phyloP scores from a whole-genome alignment of 1,284 basidiomycete genomes.

The Ceratobasidium sp. region DNA sequence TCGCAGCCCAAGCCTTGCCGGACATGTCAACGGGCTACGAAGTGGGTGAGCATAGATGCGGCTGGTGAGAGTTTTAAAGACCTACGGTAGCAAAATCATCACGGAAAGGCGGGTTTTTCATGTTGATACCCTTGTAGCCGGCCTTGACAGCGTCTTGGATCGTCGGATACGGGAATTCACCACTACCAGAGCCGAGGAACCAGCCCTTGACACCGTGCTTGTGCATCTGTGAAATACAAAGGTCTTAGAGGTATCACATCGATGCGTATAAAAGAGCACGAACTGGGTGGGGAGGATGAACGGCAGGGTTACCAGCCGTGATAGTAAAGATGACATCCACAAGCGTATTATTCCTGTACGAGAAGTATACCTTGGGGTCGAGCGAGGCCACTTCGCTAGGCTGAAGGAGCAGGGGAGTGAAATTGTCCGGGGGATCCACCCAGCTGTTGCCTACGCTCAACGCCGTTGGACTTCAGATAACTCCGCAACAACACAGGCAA shows the following conservation, averaged over 20 bases:
- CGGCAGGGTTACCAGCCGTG: conserved; percentile 5
- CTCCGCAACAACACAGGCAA: too few relatives aligned
- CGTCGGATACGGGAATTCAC: conserved; percentile 17
- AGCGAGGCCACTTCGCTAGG: neutral
- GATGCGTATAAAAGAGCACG: neutral
- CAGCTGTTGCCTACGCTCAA: neutral
- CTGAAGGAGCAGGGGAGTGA: conserved; percentile 18
- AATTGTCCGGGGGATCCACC: neutral
- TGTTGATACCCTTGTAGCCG: conserved; percentile 16
- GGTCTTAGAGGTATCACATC: neutral
- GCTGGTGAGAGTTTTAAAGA: too few relatives aligned
- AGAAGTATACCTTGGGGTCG: conserved; percentile 14
- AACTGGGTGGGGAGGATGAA: neutral
- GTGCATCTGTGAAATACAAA: conserved; percentile 2
- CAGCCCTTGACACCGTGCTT: conserved; percentile 32
- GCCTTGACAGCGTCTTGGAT: conserved; percentile 13
- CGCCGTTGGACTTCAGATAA: neutral
- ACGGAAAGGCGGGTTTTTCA: conserved; percentile 29
- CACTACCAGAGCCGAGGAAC: conserved; percentile 28
- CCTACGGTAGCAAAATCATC: conserved; percentile 10
- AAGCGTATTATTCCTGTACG: conserved; percentile 3
- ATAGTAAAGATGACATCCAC: conserved; percentile 28
- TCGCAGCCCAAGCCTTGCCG: conserved; percentile 24
- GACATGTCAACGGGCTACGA: conserved; percentile 5
- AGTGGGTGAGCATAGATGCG: too few relatives aligned